phyloP scores from a whole-genome alignment of 768 basidiomycete genomes.

The Russula foetens region DNA sequence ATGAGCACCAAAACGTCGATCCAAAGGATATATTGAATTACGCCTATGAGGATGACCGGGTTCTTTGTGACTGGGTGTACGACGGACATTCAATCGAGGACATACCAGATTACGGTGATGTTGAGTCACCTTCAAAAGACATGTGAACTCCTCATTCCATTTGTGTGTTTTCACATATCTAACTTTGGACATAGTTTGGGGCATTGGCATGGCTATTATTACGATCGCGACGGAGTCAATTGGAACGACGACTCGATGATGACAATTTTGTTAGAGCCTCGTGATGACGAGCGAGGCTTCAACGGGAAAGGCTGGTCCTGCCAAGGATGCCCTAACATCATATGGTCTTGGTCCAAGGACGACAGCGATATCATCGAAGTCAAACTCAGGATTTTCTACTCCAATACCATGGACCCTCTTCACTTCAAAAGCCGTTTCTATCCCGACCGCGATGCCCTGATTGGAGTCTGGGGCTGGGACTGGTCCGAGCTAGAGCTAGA shows the following conservation, averaged over 20 bases:
- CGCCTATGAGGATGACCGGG: too few relatives aligned
- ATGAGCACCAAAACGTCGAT: too few relatives aligned
- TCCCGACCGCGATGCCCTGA: constrained; percentile 1
- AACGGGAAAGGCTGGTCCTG: constrained; percentile 6
- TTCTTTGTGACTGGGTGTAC: constrained; percentile 6
- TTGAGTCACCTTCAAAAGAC: neutral
- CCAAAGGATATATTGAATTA: too few relatives aligned
- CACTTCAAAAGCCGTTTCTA: constrained; percentile 4
- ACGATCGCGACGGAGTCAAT: neutral
- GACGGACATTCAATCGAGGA: constrained; percentile 2
- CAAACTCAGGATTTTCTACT: constrained; percentile 14
- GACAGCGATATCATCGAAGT: constrained; percentile 12
- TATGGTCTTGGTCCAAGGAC: constrained; percentile 14
- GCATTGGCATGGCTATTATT: constrained; percentile 12
- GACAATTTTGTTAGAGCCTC: constrained; percentile 5
- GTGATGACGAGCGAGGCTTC: constrained; percentile 1
- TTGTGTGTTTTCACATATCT: neutral
- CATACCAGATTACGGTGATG: neutral
- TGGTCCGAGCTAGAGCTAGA: neutral
- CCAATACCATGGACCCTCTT: neutral
- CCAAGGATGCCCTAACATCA: constrained; percentile 8
- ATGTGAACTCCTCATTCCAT: neutral
- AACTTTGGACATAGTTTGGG: neutral
- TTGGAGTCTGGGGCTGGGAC: neutral
- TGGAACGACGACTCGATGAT: constrained; percentile 3